These are phyloP conservation scores for Apiospora phragmitis DNA, from an alignment of 2,329 filamentous ascomycete genomes.

Conservation along the genomic window DNA sequence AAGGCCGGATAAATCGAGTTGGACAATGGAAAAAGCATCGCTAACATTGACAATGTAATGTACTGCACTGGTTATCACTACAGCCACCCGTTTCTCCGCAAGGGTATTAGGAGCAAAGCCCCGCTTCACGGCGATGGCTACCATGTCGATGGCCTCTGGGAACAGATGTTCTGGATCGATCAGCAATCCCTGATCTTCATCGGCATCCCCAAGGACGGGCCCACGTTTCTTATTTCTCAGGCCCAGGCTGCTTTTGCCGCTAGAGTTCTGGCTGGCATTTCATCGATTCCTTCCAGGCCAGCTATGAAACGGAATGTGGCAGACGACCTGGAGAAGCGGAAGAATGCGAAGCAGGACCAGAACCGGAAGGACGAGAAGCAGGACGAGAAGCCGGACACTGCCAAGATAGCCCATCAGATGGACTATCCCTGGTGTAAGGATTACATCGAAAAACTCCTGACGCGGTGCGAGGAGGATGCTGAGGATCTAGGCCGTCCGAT, in stretches of 20 bases:
- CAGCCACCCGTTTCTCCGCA: background rate
- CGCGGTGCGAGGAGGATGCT: background rate
- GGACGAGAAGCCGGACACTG: background rate
- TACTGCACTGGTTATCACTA: conserved; percentile 11
- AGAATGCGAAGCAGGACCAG: background rate
- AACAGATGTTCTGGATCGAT: conserved; percentile 12
- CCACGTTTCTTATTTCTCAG: background rate
- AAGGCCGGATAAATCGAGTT: background rate
- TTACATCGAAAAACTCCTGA: background rate
- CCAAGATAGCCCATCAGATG: background rate
- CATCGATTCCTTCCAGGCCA: background rate
- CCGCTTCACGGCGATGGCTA: background rate
- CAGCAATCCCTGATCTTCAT: conserved; percentile 1
- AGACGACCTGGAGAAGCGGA: background rate
- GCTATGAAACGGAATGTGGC: background rate
- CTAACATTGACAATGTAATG: background rate
- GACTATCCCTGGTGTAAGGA: background rate
- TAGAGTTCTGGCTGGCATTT: background rate
- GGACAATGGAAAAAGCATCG: background rate
- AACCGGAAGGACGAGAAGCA: background rate
- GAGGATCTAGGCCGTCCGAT: no score
- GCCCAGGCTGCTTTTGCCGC: background rate
- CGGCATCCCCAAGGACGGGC: background rate
- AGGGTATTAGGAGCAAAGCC: background rate
- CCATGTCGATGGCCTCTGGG: conserved; percentile 9